Base-by-base conservation (phyloP, 805 yeast species). In the Metschnikowia lachancei region DNA sequence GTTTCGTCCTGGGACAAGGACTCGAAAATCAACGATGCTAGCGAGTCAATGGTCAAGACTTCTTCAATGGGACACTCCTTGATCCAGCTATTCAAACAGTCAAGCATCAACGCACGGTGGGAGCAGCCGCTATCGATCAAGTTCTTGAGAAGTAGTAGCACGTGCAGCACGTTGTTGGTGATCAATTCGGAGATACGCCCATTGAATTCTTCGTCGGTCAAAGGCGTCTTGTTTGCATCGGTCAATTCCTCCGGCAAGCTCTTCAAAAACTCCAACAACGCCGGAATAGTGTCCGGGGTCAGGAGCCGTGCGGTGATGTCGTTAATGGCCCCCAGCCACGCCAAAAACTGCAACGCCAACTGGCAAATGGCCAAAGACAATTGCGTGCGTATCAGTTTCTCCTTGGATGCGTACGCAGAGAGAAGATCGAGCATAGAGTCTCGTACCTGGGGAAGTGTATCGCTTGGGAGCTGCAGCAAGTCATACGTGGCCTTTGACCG, bases 211-310 rank as follows among this genome's bases (percentile, higher is more conserved):
- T 85, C 91, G 61, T 87, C 94, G 4, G 89, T 80, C 52, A 92
- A 71, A 14, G 91, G 84, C 1, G 94, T 80, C 48, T 82, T 82
- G 54, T 84, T 86, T 41, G 83, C 81, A 56, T 86, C 95, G 36
- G 83, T 67, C 36, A 90, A 76, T 66, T 94, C 99, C 63, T 94
- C 98, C 1, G 99, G 99, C 46, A 94, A 69, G 42, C 94, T 83
- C 61, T 82, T 83, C 52, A 94, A 75, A 58, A 92, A 90, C 60
- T 87, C 95, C 46, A 95, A 70, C 36, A 92, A 63, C 40, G 80
- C 68, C 4, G 69, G 61, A 56, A 76, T 61, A 39, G 69, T 61
- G 43, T 62, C 69, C 42, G 69, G 65, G 43, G 50, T 35, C 14
- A 78, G 72, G 32, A 85, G 64, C 16, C 66, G 61, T 4, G 72